A percentile compares a stretch with the other conserved stretches of the same genome.
Conservation (phyloP, 352 stramenopile genomes). For the Pythium folliculosum region DNA sequence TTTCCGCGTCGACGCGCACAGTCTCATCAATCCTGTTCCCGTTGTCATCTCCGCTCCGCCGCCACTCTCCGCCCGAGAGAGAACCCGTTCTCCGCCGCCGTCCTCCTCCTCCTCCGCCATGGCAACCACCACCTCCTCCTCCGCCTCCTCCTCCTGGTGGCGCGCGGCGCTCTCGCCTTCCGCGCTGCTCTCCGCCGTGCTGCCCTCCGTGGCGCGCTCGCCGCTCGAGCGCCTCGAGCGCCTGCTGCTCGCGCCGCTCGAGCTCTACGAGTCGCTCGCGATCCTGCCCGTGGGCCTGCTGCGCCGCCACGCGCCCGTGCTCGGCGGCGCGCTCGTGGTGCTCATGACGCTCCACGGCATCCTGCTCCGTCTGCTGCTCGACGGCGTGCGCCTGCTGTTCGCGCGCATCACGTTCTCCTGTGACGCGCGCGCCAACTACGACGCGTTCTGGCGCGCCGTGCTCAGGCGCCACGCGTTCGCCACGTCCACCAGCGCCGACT, state of each 20-base stretch:
- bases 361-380: constrained; percentile 64
- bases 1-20: constrained; percentile 9
- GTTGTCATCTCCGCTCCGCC: background rate
- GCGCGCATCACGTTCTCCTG: constrained; percentile 64
- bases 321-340: constrained; percentile 76
- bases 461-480: constrained; percentile 67
- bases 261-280: constrained; percentile 74
- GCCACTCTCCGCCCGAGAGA: too few relatives aligned
- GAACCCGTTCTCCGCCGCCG: constrained; percentile 1
- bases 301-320: constrained; percentile 67
- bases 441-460: constrained; percentile 70
- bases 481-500: constrained; percentile 27
- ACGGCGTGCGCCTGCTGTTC: constrained; percentile 66
- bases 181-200: constrained; percentile 11
- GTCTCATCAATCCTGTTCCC: constrained; percentile 12
- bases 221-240: constrained; percentile 54
- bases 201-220: constrained; percentile 15
- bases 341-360: constrained; percentile 78
- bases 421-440: constrained; percentile 72
- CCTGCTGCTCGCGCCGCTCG: constrained; percentile 63
- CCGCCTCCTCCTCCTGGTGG: constrained; percentile 8
- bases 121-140: background rate
- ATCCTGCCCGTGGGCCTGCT: constrained; percentile 78
- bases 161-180: constrained; percentile 15
- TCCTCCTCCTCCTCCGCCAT: background rate